Evolutionary conservation across 2,329 filamentous ascomycete species (phyloP), one percentile per base, ranked within the genome.

Genomic region (Claviceps digitariae): DNA sequence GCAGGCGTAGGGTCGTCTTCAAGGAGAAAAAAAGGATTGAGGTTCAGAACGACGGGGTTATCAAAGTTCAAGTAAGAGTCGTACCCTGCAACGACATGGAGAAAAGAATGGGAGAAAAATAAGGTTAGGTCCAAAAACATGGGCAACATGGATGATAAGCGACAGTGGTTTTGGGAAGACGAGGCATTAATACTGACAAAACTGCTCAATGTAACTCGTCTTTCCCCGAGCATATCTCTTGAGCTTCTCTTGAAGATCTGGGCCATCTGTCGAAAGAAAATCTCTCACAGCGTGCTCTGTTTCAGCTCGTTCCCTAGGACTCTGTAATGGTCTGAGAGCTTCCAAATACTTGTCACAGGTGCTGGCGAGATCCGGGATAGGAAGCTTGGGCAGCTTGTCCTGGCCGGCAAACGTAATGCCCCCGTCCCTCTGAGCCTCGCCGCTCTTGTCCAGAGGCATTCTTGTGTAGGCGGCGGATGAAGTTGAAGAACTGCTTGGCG

Each of bases 51-150:
- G 43, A 98, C 93, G 0, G 93, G 90, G 64, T 96, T 97, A 66
- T 97, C 93, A 65, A 86, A 98, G 71, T 97, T 97, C 57, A 98
- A 77, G 65, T 97, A 98, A 31, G 93, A 97, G 67, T 98, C 93
- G 66, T 97, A 97, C 93, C 90, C 90, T 95, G 56, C 6, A 3
- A 40, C 15, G 25, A n/a, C 44, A 20, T 5, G 8, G 15, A 12
- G 13, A 29, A 20, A 20, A 29, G 12, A 34, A 34, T 3, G 23
- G 3, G 2, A 23, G 12, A 17, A 55, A 63, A 51, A 60, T n/a
- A n/a, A n/a, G n/a, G 49, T 48, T 12, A 53, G 43, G 43, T 4
- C 38, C 25, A 8, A 17, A 20, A 4, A 13, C 27, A 29, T 50
- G 56, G 15, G 38, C 45, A 23, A 10, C 43, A 49, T 20, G 12